These are phyloP conservation scores for Fusarium oligoseptatum DNA, from an alignment of 2,329 filamentous ascomycete species.

Conservation along the genomic window DNA sequence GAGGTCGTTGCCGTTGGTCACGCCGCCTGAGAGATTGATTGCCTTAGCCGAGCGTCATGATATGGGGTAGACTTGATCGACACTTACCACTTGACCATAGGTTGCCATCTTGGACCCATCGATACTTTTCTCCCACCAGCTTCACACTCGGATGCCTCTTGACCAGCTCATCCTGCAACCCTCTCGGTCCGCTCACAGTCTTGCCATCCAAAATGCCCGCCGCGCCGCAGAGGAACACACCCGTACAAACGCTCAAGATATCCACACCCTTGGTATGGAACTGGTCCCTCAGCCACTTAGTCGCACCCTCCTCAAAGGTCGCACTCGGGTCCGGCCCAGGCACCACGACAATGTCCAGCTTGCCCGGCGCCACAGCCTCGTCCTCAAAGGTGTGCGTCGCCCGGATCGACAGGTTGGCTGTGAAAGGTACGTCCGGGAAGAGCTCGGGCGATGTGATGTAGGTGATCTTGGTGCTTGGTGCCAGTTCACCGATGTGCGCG, in stretches of 20 bases:
- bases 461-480: constrained; percentile 58
- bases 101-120: constrained; percentile 67
- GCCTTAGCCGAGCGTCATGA: neutral
- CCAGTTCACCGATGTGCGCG: constrained; percentile 53
- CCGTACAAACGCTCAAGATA: constrained; percentile 66
- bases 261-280: constrained; percentile 56
- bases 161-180: constrained; percentile 56
- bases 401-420: constrained; percentile 54
- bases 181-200: constrained; percentile 61
- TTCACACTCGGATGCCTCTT: constrained; percentile 55
- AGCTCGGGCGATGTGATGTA: constrained; percentile 60
- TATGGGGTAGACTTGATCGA: neutral
- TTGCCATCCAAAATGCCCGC: constrained; percentile 63
- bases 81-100: constrained; percentile 68
- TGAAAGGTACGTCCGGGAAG: constrained; percentile 56
- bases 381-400: constrained; percentile 61
- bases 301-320: constrained; percentile 49
- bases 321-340: constrained; percentile 62
- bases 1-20: constrained; percentile 70
- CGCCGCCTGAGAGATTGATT: constrained; percentile 55
- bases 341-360: constrained; percentile 64
- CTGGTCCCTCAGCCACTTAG: constrained; percentile 61
- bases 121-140: constrained; percentile 60
- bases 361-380: constrained; percentile 62
- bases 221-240: constrained; percentile 61